Evolutionary conservation across 2,329 filamentous ascomycete genomes (phyloP), one percentile per base, ranked within the genome.

Genomic region (Alternaria gaisen): DNA sequence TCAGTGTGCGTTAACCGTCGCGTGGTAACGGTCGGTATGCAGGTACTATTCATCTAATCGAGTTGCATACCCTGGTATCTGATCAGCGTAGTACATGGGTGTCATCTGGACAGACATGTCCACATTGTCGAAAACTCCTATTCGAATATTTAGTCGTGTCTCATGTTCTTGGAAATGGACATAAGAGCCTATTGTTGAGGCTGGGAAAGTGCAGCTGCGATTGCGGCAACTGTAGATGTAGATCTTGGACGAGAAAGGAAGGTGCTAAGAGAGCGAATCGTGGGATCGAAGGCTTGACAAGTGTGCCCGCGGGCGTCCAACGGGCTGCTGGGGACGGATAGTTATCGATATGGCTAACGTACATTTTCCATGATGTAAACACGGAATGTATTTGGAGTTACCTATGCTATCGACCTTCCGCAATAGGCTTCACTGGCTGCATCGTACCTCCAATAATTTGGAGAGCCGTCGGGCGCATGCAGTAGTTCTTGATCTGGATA

Each of bases 331-430:
- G 54, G 47, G 52, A 56, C 63, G 61, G 64, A 34, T 62, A 67
- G 55, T 20, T 65, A 67, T 67, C 66, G 65, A 67, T 66, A 61
- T 43, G 34, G 46, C 20, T 7, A 36, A 41, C 43, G 32, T 30
- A 53, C 34, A 56, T 67, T 64, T 61, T 65, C 50, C 56, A 72
- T 70, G 66, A 67, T 72, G 68, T 43, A 30, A 55, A 60, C 53
- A 70, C 41, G 52, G 51, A 36, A 44, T 42, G 22, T 52, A 24
- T 46, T 30, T 34, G 51, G 46, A 50, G 46, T 52, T 57, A 36
- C 34, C 16, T 44, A 1, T 58, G 54, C 40, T 56, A 59, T 43
- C 44, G 60, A 65, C 63, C 68, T 69, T 63, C 67, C 63, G 12
- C 20, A 65, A 60, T n/a, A n/a, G 52, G 64, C 24, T 30, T n/a